Evolutionary conservation across 192 early-diverging fungal genomes (phyloP), one percentile per base, ranked within the genome.

Genomic region (Coemansia reversa): DNA sequence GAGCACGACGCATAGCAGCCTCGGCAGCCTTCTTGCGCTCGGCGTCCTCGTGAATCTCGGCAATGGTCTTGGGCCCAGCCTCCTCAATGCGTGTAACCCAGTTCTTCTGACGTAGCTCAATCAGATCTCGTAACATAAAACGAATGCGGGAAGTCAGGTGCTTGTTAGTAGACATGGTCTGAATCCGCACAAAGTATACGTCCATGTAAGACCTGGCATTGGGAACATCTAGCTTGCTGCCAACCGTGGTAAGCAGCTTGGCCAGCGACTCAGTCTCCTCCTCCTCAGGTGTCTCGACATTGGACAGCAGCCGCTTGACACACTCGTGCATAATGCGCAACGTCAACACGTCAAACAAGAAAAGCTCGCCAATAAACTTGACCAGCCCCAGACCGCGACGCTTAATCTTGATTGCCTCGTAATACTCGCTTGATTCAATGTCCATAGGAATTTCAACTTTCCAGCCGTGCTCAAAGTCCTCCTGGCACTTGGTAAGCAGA

Each of bases 251-350:
- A 62, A 99, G 69, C 50, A 99, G 85, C 76, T 95, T 97, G 79
- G 90, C 92, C 42, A 98, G 82, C 60, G 88, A 91, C 83, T 99
- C 97, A 29, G 88, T 86, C 67, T 97, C 96, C 80, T 96, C 97
- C 70, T 97, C 97, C 56, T 94, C 94, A 27, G 95, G 92, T 33
- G 88, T 76, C 62, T 83, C 72, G 62, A 86, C 81, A 72, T 86
- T 86, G 51, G 72, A 67, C 66, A 96, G 78, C 60, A 99, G 86
- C 52, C 89, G 87, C 55, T 83, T 84, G 64, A 99, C 83, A 74
- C 97, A 99, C 67, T 86, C 83, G 69, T 94, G 92, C 88, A 99
- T 98, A 54, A 99, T 95, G 81, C 92, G 91, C 63, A 94, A 90
- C 5, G 94, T 92, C 67, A 99, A 85, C 83, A 99, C 91, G 39